Base-by-base conservation (phyloP, 1,284 basidiomycete genomes). In the Ceratobasidium sp. region DNA sequence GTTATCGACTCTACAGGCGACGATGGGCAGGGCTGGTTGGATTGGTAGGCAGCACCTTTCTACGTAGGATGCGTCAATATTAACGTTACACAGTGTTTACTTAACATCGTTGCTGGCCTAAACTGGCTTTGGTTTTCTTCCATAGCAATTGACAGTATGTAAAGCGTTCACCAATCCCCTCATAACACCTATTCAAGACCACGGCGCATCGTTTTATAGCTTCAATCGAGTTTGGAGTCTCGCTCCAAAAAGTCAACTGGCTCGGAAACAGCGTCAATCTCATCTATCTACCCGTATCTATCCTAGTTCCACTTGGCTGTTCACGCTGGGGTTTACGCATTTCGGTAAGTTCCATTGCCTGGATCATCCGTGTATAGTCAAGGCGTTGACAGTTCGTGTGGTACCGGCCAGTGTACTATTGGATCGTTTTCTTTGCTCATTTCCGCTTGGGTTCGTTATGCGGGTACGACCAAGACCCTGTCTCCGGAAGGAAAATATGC, bases 61-160 rank as follows among this genome's bases (percentile, higher is more conserved):
- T 14, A 3, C 27, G 27, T 23, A 16, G 48, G 10, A n/a, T 27
- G 16, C 55, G 30, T 14, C 33, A 3, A 27, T n/a, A 33, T 23
- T 54, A 30, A 55, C 35, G n/a, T 44, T 70, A 30, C 38, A 12
- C n/a, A 93, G 93, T 86, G 90, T 23, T 54, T 90, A 10, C 83
- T 94, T 33, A 92, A 90, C 77, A 82, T 91, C 44, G 87, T 90
- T 14, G 86, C 88, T 1, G 92, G 89, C 1, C 90, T 93, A 89
- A 84, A 87, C 16, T 89, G 89, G 88, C 88, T 91, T 2, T 90
- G 89, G 92, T 95, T 94, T 82, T 93, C 93, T 10, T 92, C 94
- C 1, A 93, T 95, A 75, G 86, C 93, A 0, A 90, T 89, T 62
- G 83, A 89, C 79, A 87, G 93, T 94, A 78, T 55, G 85, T 78